Percentiles rank a stretch among this genome's conserved stretches.
Evolutionary conservation across 2,329 filamentous ascomycete species (phyloP).

Genomic region (Thyridium curvatum): DNA sequence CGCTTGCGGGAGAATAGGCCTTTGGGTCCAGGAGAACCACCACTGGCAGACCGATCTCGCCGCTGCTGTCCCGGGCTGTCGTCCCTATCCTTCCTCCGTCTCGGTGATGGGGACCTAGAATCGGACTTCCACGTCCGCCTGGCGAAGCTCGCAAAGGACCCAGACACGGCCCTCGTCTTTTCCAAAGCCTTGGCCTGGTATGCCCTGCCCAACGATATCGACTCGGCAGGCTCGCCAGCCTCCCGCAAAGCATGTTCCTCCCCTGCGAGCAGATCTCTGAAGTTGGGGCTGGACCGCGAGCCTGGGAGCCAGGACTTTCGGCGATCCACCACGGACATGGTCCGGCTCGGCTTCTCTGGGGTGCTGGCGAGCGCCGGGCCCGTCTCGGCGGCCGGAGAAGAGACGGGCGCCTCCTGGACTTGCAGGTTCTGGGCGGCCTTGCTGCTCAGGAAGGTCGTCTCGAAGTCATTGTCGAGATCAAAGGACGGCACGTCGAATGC

Average conservation of each 20-base stretch:
- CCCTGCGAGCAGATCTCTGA: constrained; percentile 21
- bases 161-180: constrained; percentile 30
- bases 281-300: constrained; percentile 33
- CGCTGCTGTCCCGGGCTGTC: background rate
- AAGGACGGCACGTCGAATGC: constrained; percentile 48
- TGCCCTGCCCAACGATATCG: too few species aligned
- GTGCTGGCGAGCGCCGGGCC: background rate
- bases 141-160: constrained; percentile 43
- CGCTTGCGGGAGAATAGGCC: constrained; percentile 1
- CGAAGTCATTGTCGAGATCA: constrained; percentile 42
- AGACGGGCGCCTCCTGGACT: constrained; percentile 10
- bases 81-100: constrained; percentile 15
- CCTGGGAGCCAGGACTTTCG: constrained; percentile 46
- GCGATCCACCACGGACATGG: constrained; percentile 40
- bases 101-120: constrained; percentile 42
- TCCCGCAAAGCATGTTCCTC: constrained; percentile 10
- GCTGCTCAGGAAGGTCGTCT: constrained; percentile 34
- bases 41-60: constrained; percentile 19
- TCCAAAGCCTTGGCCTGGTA: constrained; percentile 20
- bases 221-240: constrained; percentile 1
- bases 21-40: constrained; percentile 20
- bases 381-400: constrained; percentile 4
- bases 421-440: constrained; percentile 7
- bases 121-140: constrained; percentile 44
- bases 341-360: constrained; percentile 27